Evolutionary conservation across 78 protist genomes (phyloP).

Genomic region (Planoprotostelium fungivorum): DNA sequence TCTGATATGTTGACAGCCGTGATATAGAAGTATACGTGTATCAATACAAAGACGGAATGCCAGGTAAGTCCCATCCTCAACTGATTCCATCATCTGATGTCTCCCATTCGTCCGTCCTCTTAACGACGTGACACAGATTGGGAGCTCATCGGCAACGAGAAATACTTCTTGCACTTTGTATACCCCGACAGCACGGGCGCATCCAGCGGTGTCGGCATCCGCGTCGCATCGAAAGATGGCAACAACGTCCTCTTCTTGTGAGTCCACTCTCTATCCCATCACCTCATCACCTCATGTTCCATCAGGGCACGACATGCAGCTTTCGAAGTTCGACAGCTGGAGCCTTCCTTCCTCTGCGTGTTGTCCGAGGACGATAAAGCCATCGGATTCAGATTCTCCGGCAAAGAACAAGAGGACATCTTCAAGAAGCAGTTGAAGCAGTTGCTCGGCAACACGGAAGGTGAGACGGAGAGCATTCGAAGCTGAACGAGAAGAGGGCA

Average conservation of each 20-base stretch:
- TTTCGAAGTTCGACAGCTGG: conserved; percentile 54
- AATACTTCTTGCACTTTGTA: not conserved
- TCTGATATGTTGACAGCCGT: not conserved
- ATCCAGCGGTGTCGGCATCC: not conserved
- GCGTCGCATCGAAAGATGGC: not conserved
- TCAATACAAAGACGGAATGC: not conserved
- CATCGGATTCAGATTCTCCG: conserved; percentile 52
- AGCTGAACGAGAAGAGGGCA: too few relatives aligned
- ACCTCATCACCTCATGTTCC: not conserved
- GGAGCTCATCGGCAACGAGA: not conserved
- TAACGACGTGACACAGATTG: not conserved
- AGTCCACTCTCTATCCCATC: not conserved
- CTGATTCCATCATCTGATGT: too few relatives aligned
- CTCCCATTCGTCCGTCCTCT: too few relatives aligned
- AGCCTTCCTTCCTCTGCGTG: conserved; percentile 56
- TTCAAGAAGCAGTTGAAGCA: conserved; percentile 36
- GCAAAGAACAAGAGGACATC: conserved; percentile 13
- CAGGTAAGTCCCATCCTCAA: not conserved
- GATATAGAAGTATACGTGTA: not conserved
- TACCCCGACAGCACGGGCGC: not conserved
- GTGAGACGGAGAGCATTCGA: too few relatives aligned
- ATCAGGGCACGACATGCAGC: conserved; percentile 42
- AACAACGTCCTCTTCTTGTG: not conserved
- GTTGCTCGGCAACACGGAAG: not conserved
- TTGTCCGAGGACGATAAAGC: conserved; percentile 49